Evolutionary conservation across 345 rosid genomes (phyloP).

Genomic region (Rhodamnia argentea): DNA sequence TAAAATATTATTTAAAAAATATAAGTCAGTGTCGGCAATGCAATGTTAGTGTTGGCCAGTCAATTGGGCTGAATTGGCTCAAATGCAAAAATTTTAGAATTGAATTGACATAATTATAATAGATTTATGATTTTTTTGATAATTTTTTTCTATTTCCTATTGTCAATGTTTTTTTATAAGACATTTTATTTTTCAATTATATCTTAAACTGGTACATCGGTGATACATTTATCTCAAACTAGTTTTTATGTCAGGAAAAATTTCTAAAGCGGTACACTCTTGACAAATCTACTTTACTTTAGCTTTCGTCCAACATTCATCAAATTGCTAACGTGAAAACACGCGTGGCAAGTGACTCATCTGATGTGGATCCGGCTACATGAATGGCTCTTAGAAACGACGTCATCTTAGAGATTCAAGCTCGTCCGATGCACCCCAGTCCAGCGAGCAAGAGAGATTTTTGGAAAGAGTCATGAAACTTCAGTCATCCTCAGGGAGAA

Average conservation of each 20-base stretch:
- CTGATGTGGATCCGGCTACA: not conserved
- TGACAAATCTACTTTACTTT: not conserved
- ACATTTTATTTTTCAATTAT: not conserved
- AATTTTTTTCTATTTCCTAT: not conserved
- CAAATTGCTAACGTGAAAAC: not conserved
- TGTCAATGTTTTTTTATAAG: too few species aligned
- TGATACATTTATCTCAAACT: not conserved
- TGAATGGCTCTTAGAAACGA: not conserved
- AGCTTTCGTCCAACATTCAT: not conserved
- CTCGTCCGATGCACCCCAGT: not conserved
- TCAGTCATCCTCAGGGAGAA: not conserved
- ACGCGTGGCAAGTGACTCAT: not conserved
- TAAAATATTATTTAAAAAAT: too few species aligned
- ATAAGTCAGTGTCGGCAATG: too few species aligned
- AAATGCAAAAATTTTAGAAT: too few species aligned
- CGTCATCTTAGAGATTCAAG: not conserved
- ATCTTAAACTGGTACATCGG: not conserved
- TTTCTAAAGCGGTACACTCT: rapidly evolving
- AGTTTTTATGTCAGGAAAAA: not conserved
- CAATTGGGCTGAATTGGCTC: too few species aligned
- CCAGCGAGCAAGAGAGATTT: not conserved
- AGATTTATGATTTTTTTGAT: too few species aligned
- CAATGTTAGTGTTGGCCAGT: too few species aligned
- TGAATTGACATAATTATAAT: too few species aligned
- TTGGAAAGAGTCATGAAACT: not conserved